A percentile compares a stretch with the other conserved stretches of the same genome.
Evolutionary conservation across 805 yeast genomes (phyloP).

Genomic region (Allodekkera sacchari): DNA sequence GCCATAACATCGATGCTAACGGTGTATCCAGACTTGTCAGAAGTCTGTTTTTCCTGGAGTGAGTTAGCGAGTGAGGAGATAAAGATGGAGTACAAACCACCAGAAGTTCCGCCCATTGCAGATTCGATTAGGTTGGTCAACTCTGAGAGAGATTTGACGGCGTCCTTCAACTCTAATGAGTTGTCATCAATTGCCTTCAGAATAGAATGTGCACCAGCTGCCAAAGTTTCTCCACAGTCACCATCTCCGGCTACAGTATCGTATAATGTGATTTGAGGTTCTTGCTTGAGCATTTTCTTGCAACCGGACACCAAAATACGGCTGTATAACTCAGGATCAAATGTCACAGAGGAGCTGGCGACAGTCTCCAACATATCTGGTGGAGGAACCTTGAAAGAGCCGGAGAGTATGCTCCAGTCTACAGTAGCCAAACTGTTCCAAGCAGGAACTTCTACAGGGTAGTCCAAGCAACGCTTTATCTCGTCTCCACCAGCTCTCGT

Average conservation of each 20-base stretch:
- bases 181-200: slow-evolving; percentile 38
- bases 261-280: slow-evolving; percentile 75
- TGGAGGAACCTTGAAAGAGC: too few relatives aligned
- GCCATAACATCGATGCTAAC: slow-evolving; percentile 33
- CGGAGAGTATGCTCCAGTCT: too few relatives aligned
- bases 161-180: slow-evolving; percentile 35
- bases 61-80: slow-evolving; percentile 64
- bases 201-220: slow-evolving; percentile 72
- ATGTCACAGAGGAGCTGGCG: slow-evolving; percentile 18
- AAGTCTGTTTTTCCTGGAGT: slow-evolving; percentile 29
- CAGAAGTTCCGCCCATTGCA: slow-evolving; percentile 97
- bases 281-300: slow-evolving; percentile 47
- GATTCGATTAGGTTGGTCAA: slow-evolving; percentile 76
- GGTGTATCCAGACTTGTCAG: slow-evolving; percentile 16
- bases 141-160: slow-evolving; percentile 52
- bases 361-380: slow-evolving; percentile 26
- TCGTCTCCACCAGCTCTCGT: slow-evolving; percentile 40
- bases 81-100: slow-evolving; percentile 84
- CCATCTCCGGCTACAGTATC: slow-evolving; percentile 95
- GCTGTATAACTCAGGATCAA: slow-evolving; percentile 22
- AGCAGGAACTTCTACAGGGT: slow-evolving; percentile 71
- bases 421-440: slow-evolving; percentile 51
- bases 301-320: slow-evolving; percentile 41
- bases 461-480: slow-evolving; percentile 53
- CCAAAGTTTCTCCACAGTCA: slow-evolving; percentile 91